These are phyloP conservation scores for Mortierella sp. DNA, from an alignment of 371 early-diverging fungal species.

Conservation along the genomic window DNA sequence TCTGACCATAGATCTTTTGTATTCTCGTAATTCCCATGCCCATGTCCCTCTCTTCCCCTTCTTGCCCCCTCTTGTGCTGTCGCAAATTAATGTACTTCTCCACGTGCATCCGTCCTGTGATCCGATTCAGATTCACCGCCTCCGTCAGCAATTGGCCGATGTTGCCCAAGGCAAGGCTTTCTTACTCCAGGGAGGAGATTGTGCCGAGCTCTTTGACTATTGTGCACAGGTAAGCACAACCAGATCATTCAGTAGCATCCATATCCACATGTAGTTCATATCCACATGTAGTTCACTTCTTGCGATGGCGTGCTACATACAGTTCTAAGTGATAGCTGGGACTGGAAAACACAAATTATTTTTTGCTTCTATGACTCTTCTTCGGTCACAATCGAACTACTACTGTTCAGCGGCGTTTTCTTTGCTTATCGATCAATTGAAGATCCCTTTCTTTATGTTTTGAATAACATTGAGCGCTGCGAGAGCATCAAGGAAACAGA, in stretches of 20 bases:
- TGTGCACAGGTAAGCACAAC: constrained; percentile 81
- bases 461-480: neutral
- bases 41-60: neutral
- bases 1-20: neutral
- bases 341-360: neutral
- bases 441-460: neutral
- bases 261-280: neutral
- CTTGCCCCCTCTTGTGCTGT: neutral
- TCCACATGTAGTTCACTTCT: neutral
- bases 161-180: constrained; percentile 94
- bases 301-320: neutral
- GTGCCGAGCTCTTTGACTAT: constrained; percentile 98
- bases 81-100: neutral
- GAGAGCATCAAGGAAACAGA: neutral
- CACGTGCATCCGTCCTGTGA: neutral
- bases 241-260: too few species aligned
- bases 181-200: constrained; percentile 97
- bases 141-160: constrained; percentile 87
- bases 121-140: constrained; percentile 79
- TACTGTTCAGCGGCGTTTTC: neutral
- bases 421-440: neutral
- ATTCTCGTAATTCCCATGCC: neutral
- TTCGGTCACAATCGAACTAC: constrained; percentile 21
- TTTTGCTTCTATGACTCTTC: constrained; percentile 31
- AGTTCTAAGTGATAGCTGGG: too few species aligned